Percentiles rank a stretch among this genome's conserved stretches.
Conservation (phyloP, 257 asterid genomes). For the Nicotiana otophora region DNA sequence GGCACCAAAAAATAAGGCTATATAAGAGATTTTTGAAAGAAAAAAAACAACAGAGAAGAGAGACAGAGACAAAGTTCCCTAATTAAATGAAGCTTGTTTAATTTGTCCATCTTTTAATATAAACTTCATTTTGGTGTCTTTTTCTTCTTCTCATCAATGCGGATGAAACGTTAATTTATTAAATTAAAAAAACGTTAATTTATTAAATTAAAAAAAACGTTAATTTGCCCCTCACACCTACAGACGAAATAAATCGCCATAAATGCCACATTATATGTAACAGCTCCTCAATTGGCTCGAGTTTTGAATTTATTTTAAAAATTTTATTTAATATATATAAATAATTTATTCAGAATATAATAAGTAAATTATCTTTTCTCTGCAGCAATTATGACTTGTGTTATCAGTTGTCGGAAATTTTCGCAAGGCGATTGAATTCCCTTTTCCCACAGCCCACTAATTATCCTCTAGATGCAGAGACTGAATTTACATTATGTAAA, state of each 20-base stretch:
- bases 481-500: too few species aligned
- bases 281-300: not conserved
- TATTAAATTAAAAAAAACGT: not conserved
- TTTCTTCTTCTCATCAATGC: constrained; percentile 9
- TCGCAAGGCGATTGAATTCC: too few species aligned
- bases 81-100: constrained; percentile 3
- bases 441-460: too few species aligned
- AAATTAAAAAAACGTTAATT: not conserved
- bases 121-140: not conserved
- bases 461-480: too few species aligned
- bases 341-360: too few species aligned
- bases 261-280: not conserved
- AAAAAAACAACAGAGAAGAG: not conserved
- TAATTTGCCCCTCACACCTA: constrained; percentile 1
- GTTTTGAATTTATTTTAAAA: too few species aligned
- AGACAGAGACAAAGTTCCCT: not conserved
- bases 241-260: not conserved
- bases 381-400: too few species aligned
- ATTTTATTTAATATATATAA: too few species aligned
- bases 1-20: not conserved
- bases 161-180: constrained; percentile 1
- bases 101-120: not conserved
- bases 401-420: too few species aligned
- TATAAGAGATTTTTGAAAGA: not conserved
- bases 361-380: too few species aligned